Percentiles rank a stretch among this genome's conserved stretches.
Evolutionary conservation across 164 flowering plant species (phyloP).

Genomic region (Saururus chinensis): DNA sequence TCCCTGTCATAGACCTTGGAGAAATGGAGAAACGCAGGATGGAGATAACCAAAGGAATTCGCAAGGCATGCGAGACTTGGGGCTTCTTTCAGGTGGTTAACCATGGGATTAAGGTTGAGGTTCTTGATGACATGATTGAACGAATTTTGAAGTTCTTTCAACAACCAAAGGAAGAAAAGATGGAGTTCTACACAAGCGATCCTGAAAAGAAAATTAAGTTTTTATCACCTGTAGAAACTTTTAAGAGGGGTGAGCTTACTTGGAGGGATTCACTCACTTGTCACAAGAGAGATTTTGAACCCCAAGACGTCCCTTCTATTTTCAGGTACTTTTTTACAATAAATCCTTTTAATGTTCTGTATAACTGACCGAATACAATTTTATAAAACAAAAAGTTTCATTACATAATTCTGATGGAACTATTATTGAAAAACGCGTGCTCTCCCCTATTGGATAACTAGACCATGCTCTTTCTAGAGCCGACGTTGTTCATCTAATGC

Average conservation of each 20-base stretch:
- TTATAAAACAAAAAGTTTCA: neutral
- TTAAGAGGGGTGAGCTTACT: neutral
- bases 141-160: conserved; percentile 7
- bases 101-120: conserved; percentile 10
- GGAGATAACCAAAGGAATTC: conserved; percentile 5
- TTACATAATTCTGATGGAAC: neutral
- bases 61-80: conserved; percentile 13
- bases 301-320: conserved; percentile 5
- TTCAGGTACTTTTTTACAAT: conserved; percentile 10
- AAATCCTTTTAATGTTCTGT: neutral
- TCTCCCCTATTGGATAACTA: too few species aligned
- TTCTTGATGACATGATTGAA: conserved; percentile 12
- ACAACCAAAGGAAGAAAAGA: conserved; percentile 10
- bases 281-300: neutral
- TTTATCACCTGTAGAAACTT: conserved; percentile 5
- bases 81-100: conserved; percentile 18
- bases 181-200: conserved; percentile 1
- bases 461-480: too few species aligned
- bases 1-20: conserved; percentile 21
- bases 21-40: neutral
- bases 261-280: conserved; percentile 15
- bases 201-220: neutral
- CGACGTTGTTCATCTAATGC: too few species aligned
- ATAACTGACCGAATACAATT: neutral
- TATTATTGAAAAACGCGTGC: neutral